Base-by-base conservation (phyloP, 2,329 filamentous ascomycete genomes). In the Xylariales sp. region DNA sequence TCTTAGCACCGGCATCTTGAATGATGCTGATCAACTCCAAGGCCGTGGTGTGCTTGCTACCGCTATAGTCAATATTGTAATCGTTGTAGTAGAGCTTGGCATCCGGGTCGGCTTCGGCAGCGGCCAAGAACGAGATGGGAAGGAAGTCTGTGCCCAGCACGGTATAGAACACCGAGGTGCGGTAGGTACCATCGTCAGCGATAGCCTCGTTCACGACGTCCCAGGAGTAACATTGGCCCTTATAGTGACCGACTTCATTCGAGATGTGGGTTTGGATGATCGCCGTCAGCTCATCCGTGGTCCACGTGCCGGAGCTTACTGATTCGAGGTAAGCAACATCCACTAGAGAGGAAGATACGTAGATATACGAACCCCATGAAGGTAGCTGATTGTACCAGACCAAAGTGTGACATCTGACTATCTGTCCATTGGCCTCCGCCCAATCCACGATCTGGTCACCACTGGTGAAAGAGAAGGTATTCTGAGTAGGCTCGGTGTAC, bases 171-270 rank as follows among this genome's bases (percentile, higher is more conserved):
- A 80, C 68, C 42, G 60, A 67, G 43, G 65, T 52, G 42, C 77
- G 66, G 60, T 66, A 76, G 6, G 65, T 69, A 11, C 76, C 77
- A 49, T 75, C 70, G 15, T 82, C 79, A 43, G 73, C 69, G 29
- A 80, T 66, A 4, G 71, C 74, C 63, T 84, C 80, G 56, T 84
- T 84, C 18, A 82, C 70, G 0, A 84, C 80, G 42, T 84, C 80
- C 79, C 79, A 84, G 21, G 72, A 69, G 55, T 77, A 76, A 59
- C 79, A 81, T 50, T 75, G 66, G 42, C 76, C 73, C 57, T 73
- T 72, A 64, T 74, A 82, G 59, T 82, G 70, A 11, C 61, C 65
- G 5, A 76, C 73, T 37, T 74, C 76, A 47, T 74, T 69, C 45
- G 71, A 70, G 49, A 86, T 76, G 59, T 85, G 81, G 39, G 73